Conservation (phyloP, 768 basidiomycete genomes). For the button mushroom (Agaricus bisporus) region DNA sequence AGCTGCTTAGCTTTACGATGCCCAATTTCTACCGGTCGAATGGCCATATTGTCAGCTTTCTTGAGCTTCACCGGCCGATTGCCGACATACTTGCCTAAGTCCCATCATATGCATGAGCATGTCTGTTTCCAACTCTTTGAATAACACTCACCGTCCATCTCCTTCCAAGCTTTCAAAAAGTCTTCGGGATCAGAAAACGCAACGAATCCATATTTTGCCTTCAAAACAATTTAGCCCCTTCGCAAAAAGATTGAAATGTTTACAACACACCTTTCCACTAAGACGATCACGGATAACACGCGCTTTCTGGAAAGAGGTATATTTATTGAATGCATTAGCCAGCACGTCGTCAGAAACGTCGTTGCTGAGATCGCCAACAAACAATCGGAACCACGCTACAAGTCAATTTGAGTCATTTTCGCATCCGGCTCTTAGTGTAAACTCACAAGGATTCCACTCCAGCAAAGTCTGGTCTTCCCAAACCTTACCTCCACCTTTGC, state of each 20-base stretch:
- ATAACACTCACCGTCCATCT: slow-evolving; percentile 83
- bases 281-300: slow-evolving; percentile 92
- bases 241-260: neutral
- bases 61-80: slow-evolving; percentile 95
- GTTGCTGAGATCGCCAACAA: slow-evolving; percentile 96
- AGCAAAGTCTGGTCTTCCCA: slow-evolving; percentile 98
- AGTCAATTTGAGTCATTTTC: slow-evolving; percentile 5
- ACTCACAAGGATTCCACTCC: slow-evolving; percentile 95
- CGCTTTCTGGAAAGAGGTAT: slow-evolving; percentile 89
- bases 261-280: slow-evolving; percentile 72
- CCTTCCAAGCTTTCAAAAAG: slow-evolving; percentile 97
- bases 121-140: neutral
- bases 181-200: slow-evolving; percentile 98
- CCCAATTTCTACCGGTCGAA: slow-evolving; percentile 90
- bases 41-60: slow-evolving; percentile 84
- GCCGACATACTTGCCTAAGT: slow-evolving; percentile 89
- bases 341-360: slow-evolving; percentile 97
- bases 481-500: slow-evolving; percentile 93
- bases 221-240: slow-evolving; percentile 3
- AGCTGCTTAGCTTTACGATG: slow-evolving; percentile 87
- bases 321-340: slow-evolving; percentile 89
- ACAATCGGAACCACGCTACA: slow-evolving; percentile 92
- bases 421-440: neutral
- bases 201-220: slow-evolving; percentile 98
- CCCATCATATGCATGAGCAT: slow-evolving; percentile 7